Percentiles rank a stretch among this genome's conserved stretches.
Conservation (phyloP, 768 basidiomycete genomes). For the Russula compacta region DNA sequence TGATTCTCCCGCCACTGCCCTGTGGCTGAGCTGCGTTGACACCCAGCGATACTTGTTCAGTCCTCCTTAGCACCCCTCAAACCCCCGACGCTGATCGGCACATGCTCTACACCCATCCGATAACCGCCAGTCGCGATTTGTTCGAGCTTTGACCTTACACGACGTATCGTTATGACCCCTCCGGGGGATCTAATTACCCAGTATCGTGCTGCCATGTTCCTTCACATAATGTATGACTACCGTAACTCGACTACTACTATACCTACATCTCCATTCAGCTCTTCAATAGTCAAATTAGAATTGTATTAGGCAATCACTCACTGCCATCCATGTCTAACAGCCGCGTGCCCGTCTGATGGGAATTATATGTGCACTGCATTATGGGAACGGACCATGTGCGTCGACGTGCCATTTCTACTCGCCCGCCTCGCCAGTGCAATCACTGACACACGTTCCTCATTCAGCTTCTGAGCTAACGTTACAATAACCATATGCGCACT, state of each 20-base stretch:
- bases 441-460: background rate
- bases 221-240: conserved; percentile 7
- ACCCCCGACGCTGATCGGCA: background rate
- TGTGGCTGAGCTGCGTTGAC: background rate
- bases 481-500: background rate
- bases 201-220: background rate
- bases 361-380: no score
- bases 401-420: no score
- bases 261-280: background rate
- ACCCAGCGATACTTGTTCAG: background rate
- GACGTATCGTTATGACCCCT: conserved; percentile 8
- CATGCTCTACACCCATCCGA: background rate
- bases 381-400: no score
- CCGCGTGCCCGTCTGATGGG: no score
- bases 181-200: background rate
- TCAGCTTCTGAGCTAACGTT: background rate
- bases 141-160: background rate
- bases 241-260: background rate
- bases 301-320: background rate
- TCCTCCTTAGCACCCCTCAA: background rate
- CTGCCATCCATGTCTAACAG: background rate
- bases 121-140: background rate
- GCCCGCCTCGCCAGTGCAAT: no score
- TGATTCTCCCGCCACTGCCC: background rate
- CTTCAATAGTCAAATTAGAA: background rate